phyloP scores from a whole-genome alignment of 2,329 filamentous ascomycete species.

The Diaporthe sp. region DNA sequence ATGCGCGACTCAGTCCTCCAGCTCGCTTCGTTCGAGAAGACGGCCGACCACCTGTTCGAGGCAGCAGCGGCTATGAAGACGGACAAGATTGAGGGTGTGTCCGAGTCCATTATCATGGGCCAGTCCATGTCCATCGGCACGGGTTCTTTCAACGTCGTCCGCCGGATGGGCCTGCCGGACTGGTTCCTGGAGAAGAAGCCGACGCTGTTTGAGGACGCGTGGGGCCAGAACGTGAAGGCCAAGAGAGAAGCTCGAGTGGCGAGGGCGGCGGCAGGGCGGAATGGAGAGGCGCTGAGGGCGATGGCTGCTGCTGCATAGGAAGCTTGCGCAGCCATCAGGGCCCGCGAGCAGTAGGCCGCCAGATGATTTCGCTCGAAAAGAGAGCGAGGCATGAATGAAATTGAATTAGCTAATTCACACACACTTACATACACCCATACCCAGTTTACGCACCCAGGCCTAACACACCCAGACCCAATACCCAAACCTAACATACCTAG shows the following conservation, averaged over 20 bases:
- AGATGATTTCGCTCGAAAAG: background rate
- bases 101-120: conserved; percentile 98
- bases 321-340: background rate
- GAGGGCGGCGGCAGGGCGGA: conserved; percentile 9
- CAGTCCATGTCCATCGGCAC: conserved; percentile 94
- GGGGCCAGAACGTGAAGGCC: conserved; percentile 49
- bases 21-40: conserved; percentile 97
- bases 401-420: no score
- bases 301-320: conserved; percentile 36
- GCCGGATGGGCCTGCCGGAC: conserved; percentile 77
- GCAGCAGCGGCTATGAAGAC: conserved; percentile 92
- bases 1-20: conserved; percentile 96
- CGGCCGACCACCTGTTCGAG: conserved; percentile 95
- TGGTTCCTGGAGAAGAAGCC: conserved; percentile 69
- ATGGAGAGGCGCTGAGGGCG: background rate
- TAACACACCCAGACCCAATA: no score
- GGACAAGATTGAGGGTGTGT: conserved; percentile 92
- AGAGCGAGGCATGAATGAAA: background rate
- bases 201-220: conserved; percentile 79
- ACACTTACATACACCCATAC: no score
- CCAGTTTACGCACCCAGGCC: no score
- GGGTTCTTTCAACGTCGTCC: conserved; percentile 89
- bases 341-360: background rate
- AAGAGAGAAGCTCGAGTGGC: conserved; percentile 44
- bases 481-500: no score